Evolutionary conservation across 2,329 filamentous ascomycete genomes (phyloP), one percentile per base, ranked within the genome.

Genomic region (Raffaelea albimanens): DNA sequence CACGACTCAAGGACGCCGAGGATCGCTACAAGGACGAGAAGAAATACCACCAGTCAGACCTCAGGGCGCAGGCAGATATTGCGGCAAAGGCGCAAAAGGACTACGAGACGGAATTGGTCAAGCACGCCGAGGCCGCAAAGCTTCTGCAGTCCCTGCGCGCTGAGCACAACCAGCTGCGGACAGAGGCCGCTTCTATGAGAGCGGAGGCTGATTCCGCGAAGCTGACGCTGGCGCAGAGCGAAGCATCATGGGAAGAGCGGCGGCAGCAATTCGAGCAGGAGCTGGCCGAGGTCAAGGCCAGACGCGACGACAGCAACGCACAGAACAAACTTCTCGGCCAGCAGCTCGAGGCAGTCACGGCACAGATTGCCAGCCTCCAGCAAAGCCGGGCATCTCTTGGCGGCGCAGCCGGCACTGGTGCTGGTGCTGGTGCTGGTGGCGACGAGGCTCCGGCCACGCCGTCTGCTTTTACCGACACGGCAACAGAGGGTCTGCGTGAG

Each of bases 121-220:
- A 93, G 68, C 93, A 98, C 65, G 91, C 90, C 2, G 88, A 96
- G 55, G 93, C 91, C n/a, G 87, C 91, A 13, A 90, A 89, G 65
- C 78, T 80, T 33, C 73, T 96, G 14, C 88, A 95, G 56, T 75
- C 75, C 46, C 72, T 95, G 43, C 86, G 93, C 45, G 72, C 74
- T 4, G 88, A 97, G 54, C 78, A 86, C 64, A 93, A 95, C 58
- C 73, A 87, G 56, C 67, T 97, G 52, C 90, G 87, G 67, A 84
- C 85, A 1, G 80, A 94, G 50, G 74, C 88, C 3, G 82, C 85
- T 14, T 78, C 83, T 21, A 73, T 86, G 58, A 84, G 80, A 59
- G 81, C 86, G 0, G 87, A 96, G 61, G 86, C 87, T 1, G 89
- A 97, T 57, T 89, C 87, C 5, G 85, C 88, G 42, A 91, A 85